phyloP scores from a whole-genome alignment of 768 basidiomycete genomes.

The Lenzites betulinus region DNA sequence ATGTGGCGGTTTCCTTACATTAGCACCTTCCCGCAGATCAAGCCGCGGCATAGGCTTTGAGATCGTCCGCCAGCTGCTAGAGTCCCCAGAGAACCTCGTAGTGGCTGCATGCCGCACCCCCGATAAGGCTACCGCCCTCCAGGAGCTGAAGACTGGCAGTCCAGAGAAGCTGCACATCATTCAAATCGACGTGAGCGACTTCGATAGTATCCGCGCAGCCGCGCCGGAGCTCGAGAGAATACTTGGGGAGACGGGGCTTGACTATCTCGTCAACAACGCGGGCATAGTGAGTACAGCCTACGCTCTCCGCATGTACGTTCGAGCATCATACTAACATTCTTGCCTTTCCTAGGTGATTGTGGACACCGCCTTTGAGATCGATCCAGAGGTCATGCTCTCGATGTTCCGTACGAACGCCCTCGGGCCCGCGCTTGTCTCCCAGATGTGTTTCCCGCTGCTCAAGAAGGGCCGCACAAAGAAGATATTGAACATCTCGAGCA shows the following conservation, averaged over 20 bases:
- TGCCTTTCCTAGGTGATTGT: too few relatives aligned
- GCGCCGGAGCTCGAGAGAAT: slow-evolving; percentile 25
- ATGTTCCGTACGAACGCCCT: slow-evolving; percentile 36
- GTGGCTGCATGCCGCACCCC: slow-evolving; percentile 35
- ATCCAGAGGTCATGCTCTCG: slow-evolving; percentile 24
- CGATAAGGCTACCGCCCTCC: slow-evolving; percentile 22
- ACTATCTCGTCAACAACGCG: slow-evolving; percentile 44
- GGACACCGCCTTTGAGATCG: slow-evolving; percentile 25
- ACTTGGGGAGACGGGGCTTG: slow-evolving; percentile 34
- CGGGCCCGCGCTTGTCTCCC: slow-evolving; percentile 39
- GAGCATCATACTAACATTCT: too few relatives aligned
- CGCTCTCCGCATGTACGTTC: too few relatives aligned
- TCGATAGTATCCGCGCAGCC: slow-evolving; percentile 30
- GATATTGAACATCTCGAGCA: slow-evolving; percentile 38
- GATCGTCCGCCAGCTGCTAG: slow-evolving; percentile 29
- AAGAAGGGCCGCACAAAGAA: slow-evolving; percentile 30
- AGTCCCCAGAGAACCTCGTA: too few relatives aligned
- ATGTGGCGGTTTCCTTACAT: too few relatives aligned
- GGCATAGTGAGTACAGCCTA: too few relatives aligned
- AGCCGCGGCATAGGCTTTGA: slow-evolving; percentile 35
- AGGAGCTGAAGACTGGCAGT: slow-evolving; percentile 24
- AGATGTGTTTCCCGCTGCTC: slow-evolving; percentile 2
- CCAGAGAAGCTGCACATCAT: slow-evolving; percentile 37
- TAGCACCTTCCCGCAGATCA: slow-evolving; percentile 17
- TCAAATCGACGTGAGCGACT: slow-evolving; percentile 33